Evolutionary conservation across 2,329 filamentous ascomycete genomes (phyloP), one percentile per base, ranked within the genome.

Genomic region (Colletotrichum liaoningense): DNA sequence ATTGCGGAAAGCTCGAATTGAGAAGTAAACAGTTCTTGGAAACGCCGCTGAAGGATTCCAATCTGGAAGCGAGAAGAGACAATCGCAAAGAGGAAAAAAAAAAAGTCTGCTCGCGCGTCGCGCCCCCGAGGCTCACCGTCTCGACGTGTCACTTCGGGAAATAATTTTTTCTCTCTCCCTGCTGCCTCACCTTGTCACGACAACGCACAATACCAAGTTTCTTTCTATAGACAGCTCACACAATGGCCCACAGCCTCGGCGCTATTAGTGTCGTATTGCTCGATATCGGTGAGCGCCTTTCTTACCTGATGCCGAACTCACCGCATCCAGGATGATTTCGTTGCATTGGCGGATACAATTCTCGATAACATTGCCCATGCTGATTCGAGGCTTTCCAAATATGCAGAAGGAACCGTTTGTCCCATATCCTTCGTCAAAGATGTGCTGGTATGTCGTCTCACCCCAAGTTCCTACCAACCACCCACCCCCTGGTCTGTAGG

Each of bases 351-450:
- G 69, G 63, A 35, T 57, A 58, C 52, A 8, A 30, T 22, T 22
- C 30, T 69, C n/a, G 49, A 58, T 54, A 38, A 62, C 24, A 57
- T 54, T 55, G 54, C 60, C 22, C 28, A 24, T 60, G 57, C 73
- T 75, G 62, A 75, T 67, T 66, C 33, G 57, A 46, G 33, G 38
- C 35, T 59, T 59, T 46, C n/a, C 8, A 63, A 35, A 71, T 67
- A 76, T 74, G 19, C 78, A 95, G 93, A 95, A 88, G 93, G 94
- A 75, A 95, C 94, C 63, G 91, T 95, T 75, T 95, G 93, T 82
- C 93, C 93, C 77, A 95, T 95, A 81, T 94, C 92, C 77, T 95
- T 95, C 83, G 94, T 95, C 83, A 94, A 94, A 84, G 92, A 95
- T 81, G 90, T 94, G 76, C 86, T 95, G 85, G 94, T 95, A 90